Evolutionary conservation across 2,329 filamentous ascomycete genomes (phyloP).

Genomic region (Pseudogymnoascus sp.): DNA sequence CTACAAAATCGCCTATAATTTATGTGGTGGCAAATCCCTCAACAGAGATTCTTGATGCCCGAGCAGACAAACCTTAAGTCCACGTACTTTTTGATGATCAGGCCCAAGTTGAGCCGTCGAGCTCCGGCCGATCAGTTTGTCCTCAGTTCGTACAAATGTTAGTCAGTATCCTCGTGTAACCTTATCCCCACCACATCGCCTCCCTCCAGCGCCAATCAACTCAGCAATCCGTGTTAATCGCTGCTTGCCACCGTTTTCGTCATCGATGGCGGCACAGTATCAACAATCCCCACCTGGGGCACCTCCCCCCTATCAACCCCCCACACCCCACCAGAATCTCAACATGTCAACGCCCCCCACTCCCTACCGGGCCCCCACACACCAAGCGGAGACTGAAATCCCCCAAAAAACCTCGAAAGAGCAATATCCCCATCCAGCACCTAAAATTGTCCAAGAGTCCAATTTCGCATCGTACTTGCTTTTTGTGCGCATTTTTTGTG

Average conservation of each 20-base stretch:
- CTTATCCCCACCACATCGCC: slow-evolving; percentile 1
- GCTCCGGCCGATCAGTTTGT: not conserved
- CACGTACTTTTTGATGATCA: not conserved
- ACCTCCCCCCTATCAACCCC: not conserved
- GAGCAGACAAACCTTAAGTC: slow-evolving; percentile 1
- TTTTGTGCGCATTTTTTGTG: not conserved
- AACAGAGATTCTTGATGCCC: not conserved
- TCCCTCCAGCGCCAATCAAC: not conserved
- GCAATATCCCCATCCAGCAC: not conserved
- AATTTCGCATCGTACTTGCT: not conserved
- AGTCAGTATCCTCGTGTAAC: not conserved
- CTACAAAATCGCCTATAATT: not conserved
- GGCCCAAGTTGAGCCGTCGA: not conserved
- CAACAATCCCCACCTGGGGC: not conserved
- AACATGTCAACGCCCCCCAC: slow-evolving; percentile 1
- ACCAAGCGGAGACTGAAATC: not conserved
- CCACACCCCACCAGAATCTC: slow-evolving; percentile 5
- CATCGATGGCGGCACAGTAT: slow-evolving; percentile 6
- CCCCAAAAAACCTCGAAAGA: not conserved
- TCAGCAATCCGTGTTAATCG: not conserved
- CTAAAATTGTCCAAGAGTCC: not conserved
- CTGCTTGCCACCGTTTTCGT: not conserved
- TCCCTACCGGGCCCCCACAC: not conserved
- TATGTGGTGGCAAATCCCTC: slow-evolving; percentile 2
- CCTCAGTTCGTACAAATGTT: not conserved